These are phyloP conservation scores for Eucalyptus urophylla DNA, from an alignment of 345 rosid genomes.

Conservation along the genomic window DNA sequence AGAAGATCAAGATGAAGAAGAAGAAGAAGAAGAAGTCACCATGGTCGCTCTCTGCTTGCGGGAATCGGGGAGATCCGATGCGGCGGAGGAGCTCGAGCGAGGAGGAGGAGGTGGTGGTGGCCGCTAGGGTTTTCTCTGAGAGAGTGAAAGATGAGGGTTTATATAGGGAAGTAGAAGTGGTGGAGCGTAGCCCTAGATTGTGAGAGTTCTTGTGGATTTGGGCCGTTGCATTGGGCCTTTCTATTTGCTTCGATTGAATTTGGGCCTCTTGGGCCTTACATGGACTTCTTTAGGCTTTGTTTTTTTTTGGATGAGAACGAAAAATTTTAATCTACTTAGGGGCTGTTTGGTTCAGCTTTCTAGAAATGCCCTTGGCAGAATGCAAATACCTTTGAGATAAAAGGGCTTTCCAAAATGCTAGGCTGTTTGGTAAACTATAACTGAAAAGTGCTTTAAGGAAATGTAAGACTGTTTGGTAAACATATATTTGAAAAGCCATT, in stretches of 20 bases:
- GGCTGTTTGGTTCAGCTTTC: no score
- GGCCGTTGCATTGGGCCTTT: background rate
- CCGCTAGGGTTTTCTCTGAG: constrained; percentile 12
- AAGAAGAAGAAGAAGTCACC: background rate
- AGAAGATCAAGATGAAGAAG: background rate
- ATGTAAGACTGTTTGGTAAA: no score
- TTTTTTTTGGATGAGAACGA: background rate
- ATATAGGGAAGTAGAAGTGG: background rate
- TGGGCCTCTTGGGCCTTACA: background rate
- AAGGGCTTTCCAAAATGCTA: no score
- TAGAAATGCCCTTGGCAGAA: no score
- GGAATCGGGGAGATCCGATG: background rate
- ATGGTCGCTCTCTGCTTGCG: background rate
- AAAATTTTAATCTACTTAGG: background rate
- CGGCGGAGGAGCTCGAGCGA: background rate
- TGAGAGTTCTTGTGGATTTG: background rate
- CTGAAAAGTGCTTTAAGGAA: no score
- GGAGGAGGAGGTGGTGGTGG: background rate
- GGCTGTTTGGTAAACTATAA: no score
- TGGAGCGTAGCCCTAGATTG: background rate
- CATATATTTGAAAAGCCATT: no score
- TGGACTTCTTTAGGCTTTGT: background rate
- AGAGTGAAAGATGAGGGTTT: no score
- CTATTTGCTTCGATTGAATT: background rate
- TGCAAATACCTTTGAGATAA: no score